These are phyloP conservation scores for Thinopyrum elongatum DNA, from an alignment of 176 grass and related monocot species.

Conservation along the genomic window DNA sequence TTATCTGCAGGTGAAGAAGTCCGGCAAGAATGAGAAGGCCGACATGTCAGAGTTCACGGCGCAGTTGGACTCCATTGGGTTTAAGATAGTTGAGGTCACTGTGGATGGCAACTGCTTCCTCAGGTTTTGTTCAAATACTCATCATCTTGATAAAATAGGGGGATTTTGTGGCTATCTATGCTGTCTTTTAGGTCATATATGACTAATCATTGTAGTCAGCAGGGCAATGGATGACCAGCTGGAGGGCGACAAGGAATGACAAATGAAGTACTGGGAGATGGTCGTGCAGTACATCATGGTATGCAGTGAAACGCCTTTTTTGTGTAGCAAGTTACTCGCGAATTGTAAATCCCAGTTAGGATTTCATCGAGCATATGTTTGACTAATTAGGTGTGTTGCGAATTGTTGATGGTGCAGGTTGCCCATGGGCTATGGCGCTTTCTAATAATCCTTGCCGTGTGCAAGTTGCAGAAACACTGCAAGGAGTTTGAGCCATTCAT, in stretches of 20 bases:
- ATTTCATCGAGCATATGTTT: background rate
- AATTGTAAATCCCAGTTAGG: background rate
- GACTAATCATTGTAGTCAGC: slow-evolving; percentile 48
- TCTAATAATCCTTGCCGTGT: slow-evolving; percentile 16
- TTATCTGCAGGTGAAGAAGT: too few relatives aligned
- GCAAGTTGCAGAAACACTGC: slow-evolving; percentile 45
- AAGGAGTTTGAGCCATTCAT: slow-evolving; percentile 91
- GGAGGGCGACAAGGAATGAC: slow-evolving; percentile 70
- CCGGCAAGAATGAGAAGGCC: slow-evolving; percentile 2
- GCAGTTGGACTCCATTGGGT: too few relatives aligned
- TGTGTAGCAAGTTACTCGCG: background rate
- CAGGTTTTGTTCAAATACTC: slow-evolving; percentile 42
- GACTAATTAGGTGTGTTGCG: background rate
- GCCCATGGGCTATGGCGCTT: background rate
- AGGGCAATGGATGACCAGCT: slow-evolving; percentile 91
- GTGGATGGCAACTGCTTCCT: slow-evolving; percentile 91
- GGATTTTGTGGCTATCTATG: background rate
- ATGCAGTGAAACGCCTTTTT: background rate
- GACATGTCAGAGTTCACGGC: slow-evolving; percentile 27
- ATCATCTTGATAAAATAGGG: background rate
- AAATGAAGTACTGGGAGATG: slow-evolving; percentile 82
- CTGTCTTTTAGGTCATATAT: slow-evolving; percentile 35
- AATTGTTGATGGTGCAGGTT: background rate
- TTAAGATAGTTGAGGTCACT: too few relatives aligned
- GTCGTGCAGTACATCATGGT: slow-evolving; percentile 78